These are phyloP conservation scores for Sclerotinia minor DNA, from an alignment of 2,329 filamentous ascomycete species.

Conservation along the genomic window DNA sequence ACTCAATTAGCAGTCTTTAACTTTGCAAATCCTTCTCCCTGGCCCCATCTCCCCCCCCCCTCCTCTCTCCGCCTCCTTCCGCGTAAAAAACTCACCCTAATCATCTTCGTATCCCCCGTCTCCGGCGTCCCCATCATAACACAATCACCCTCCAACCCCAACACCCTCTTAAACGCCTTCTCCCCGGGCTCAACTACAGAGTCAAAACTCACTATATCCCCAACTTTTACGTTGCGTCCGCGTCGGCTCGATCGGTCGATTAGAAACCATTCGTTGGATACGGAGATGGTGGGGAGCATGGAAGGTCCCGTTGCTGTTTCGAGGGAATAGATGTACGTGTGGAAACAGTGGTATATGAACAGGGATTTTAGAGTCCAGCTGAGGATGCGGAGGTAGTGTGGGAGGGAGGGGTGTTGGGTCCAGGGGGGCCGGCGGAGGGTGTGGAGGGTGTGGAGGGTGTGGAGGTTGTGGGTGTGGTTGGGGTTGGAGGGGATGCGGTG, in stretches of 20 bases:
- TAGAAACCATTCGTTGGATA: conserved; percentile 66
- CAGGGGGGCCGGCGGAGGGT: conserved; percentile 20
- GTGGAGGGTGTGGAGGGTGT: conserved; percentile 17
- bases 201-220: conserved; percentile 78
- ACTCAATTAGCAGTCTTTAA: conserved; percentile 12
- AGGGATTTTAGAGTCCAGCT: conserved; percentile 51
- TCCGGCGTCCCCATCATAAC: conserved; percentile 65
- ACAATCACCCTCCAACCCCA: conserved; percentile 58
- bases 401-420: conserved; percentile 26
- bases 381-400: conserved; percentile 45
- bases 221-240: conserved; percentile 69
- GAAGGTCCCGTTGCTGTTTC: conserved; percentile 68
- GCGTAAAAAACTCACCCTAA: conserved; percentile 51
- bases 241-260: conserved; percentile 67
- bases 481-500: conserved; percentile 4
- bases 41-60: too few species aligned
- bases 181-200: conserved; percentile 66
- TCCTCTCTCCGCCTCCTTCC: too few species aligned
- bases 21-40: background rate
- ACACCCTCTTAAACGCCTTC: conserved; percentile 68
- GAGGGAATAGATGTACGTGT: conserved; percentile 62
- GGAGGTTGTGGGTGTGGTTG: conserved; percentile 8
- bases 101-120: conserved; percentile 48
- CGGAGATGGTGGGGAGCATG: conserved; percentile 83
- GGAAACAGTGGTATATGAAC: conserved; percentile 52